Percentiles rank a stretch among this genome's conserved stretches.
These are phyloP conservation scores for Gamarada debralockiae DNA, from an alignment of 495 filamentous ascomycete genomes.

Conservation along the genomic window DNA sequence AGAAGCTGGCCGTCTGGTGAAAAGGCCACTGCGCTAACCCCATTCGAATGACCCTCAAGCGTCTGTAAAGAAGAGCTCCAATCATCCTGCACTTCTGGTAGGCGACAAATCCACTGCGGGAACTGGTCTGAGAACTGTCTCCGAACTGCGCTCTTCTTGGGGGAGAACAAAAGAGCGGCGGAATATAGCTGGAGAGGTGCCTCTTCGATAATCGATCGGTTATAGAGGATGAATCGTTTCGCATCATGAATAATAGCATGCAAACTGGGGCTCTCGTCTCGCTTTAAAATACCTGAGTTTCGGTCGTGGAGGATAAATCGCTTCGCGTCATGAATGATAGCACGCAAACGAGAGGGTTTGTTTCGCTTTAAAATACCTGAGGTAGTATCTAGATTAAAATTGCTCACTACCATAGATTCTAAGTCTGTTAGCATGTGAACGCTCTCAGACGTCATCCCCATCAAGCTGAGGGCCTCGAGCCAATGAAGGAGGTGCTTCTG, in stretches of 20 bases:
- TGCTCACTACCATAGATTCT: background rate
- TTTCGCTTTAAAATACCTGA: background rate
- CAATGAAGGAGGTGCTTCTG: background rate
- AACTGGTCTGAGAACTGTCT: background rate
- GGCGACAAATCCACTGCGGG: background rate
- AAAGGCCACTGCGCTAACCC: constrained; percentile 1
- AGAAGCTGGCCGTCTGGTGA: constrained; percentile 2
- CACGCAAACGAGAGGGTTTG: background rate
- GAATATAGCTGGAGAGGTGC: constrained; percentile 29
- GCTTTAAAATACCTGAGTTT: background rate
- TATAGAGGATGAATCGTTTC: constrained; percentile 29
- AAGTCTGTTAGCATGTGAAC: background rate
- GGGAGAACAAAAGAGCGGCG: constrained; percentile 30
- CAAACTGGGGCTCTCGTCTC: background rate
- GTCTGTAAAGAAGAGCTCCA: constrained; percentile 1
- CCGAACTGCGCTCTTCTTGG: background rate
- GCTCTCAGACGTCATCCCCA: background rate
- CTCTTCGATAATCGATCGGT: no score
- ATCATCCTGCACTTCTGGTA: background rate
- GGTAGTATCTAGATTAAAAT: background rate
- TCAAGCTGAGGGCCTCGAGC: no score
- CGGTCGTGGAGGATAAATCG: background rate
- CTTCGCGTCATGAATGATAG: background rate
- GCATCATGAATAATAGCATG: constrained; percentile 29
- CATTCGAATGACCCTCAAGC: background rate